phyloP scores from a whole-genome alignment of 805 yeast species.

The Lipomyces japonicus region DNA sequence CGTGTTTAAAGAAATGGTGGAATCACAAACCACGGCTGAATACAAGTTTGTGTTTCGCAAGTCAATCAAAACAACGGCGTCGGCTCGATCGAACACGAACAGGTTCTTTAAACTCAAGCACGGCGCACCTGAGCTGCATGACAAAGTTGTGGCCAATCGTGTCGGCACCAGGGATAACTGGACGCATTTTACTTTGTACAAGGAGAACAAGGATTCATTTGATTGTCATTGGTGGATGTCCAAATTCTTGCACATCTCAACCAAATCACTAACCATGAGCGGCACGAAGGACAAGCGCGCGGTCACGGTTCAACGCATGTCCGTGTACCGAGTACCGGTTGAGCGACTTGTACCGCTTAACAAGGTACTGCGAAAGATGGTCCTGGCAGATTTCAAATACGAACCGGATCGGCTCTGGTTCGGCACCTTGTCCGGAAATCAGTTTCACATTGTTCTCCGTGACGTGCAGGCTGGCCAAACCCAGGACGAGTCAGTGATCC shows the following conservation, averaged over 20 bases:
- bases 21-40: slow-evolving; percentile 67
- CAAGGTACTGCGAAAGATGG: slow-evolving; percentile 68
- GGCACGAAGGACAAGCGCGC: slow-evolving; percentile 98
- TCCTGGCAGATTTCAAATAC: slow-evolving; percentile 74
- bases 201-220: slow-evolving; percentile 97
- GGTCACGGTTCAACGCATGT: slow-evolving; percentile 80
- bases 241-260: slow-evolving; percentile 69
- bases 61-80: slow-evolving; percentile 1
- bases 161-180: slow-evolving; percentile 62
- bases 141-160: slow-evolving; percentile 5
- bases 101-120: not conserved
- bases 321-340: slow-evolving; percentile 63
- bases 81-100: not conserved
- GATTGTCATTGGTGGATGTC: slow-evolving; percentile 78
- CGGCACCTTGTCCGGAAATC: slow-evolving; percentile 87
- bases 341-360: slow-evolving; percentile 75
- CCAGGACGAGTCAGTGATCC: slow-evolving; percentile 43
- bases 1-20: slow-evolving; percentile 70
- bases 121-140: slow-evolving; percentile 4
- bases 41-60: slow-evolving; percentile 61
- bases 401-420: slow-evolving; percentile 57
- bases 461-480: slow-evolving; percentile 45
- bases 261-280: slow-evolving; percentile 69
- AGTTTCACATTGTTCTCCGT: slow-evolving; percentile 78
- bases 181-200: slow-evolving; percentile 76